Base-by-base conservation (phyloP, 257 asterid species). In the Voacanga thouarsii region DNA sequence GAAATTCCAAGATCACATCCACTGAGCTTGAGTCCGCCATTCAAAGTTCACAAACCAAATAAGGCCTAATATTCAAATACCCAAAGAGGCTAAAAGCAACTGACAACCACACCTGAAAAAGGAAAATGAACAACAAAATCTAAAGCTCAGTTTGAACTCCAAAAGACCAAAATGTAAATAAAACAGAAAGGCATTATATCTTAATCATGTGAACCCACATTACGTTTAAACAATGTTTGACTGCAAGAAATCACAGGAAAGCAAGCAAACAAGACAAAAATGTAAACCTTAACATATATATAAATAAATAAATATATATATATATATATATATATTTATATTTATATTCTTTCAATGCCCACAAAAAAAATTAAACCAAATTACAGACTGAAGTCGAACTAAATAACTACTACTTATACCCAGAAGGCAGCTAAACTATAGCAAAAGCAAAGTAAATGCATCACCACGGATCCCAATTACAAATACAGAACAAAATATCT, bases 21-120 rank as follows among this genome's bases (percentile, higher is more conserved):
- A 96, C 91, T 14, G 88, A 85, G 85, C 85, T 78, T 28, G 94
- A 85, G 84, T 93, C 97, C 50, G 89, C 97, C 98, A 96, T 93
- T 79, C 73, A 81, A 75, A 77, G 37, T 26, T 51, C 26, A 44
- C 67, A 43, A 64, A 77, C 70, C 57, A 72, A 74, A 72, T 55
- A 76, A 70, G 77, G 74, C 47, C 71, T 19, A 72, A 80, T 81
- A 78, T 74, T 67, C 81, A 78, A 80, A 59, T 24, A 77, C 61
- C 73, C 65, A 72, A 75, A 71, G 16, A 73, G 79, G 69, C 85
- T 74, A 77, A 49, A 82, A 84, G 57, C 78, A 74, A 88, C 80
- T 64, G 77, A 68, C 80, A 12, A 64, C 72, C 73, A 86, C 77
- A 83, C 94, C 98, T 91, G 97, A 28, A 83, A 82, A 84, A 63